phyloP scores from a whole-genome alignment of 2,329 filamentous ascomycete species.

The Aspergillaceae sp. region DNA sequence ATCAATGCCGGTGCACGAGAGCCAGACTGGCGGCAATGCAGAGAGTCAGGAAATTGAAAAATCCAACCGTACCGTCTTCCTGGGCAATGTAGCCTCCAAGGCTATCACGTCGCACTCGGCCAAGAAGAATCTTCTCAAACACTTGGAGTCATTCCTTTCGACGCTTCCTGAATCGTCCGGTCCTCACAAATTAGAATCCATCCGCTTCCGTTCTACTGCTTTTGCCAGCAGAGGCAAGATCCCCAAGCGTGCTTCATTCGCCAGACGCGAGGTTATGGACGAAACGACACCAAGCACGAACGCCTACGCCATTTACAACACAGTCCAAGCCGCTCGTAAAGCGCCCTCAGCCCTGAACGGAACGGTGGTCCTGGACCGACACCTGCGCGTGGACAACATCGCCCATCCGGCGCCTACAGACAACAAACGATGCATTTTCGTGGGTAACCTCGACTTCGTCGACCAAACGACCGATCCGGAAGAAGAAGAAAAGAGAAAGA shows the following conservation, averaged over 20 bases:
- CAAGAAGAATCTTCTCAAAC: conserved; percentile 66
- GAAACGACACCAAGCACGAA: conserved; percentile 89
- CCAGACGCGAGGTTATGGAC: conserved; percentile 82
- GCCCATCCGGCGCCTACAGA: conserved; percentile 77
- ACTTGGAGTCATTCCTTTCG: conserved; percentile 67
- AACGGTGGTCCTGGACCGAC: conserved; percentile 70
- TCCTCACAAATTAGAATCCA: conserved; percentile 71
- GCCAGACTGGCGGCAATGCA: conserved; percentile 21
- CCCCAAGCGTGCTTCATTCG: conserved; percentile 90
- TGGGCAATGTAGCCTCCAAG: conserved; percentile 78
- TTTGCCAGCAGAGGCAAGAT: conserved; percentile 62
- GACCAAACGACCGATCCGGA: conserved; percentile 73
- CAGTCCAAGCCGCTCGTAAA: conserved; percentile 62
- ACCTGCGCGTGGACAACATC: conserved; percentile 83
- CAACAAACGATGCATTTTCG: conserved; percentile 85
- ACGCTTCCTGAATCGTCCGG: conserved; percentile 41
- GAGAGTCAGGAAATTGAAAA: conserved; percentile 62
- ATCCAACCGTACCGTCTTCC: conserved; percentile 79
- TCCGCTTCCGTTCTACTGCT: conserved; percentile 89
- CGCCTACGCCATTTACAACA: conserved; percentile 85
- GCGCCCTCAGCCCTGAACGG: conserved; percentile 76
- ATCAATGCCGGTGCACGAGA: conserved; percentile 33
- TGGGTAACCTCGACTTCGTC: conserved; percentile 92
- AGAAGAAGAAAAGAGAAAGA: conserved; percentile 54
- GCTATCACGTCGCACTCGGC: conserved; percentile 75